phyloP scores from a whole-genome alignment of 2,329 filamentous ascomycete species.

The Tolypocladium endophyticum region DNA sequence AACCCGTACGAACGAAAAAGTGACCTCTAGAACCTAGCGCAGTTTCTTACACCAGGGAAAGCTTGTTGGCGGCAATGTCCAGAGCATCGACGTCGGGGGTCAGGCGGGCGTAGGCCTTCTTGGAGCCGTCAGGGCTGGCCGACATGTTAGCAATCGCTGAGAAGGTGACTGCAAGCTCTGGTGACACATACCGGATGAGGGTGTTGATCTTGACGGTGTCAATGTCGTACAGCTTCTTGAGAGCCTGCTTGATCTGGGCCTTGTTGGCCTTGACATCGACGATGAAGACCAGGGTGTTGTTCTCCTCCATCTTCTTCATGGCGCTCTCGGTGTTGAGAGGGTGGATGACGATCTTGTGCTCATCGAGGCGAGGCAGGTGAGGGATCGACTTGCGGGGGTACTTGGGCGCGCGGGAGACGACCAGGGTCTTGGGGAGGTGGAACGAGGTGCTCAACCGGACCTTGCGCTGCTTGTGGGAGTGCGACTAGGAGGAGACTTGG shows the following conservation, averaged over 20 bases:
- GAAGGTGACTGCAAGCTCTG: too few species aligned
- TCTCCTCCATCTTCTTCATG: slow-evolving; percentile 99
- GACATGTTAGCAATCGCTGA: background rate
- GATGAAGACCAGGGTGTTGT: slow-evolving; percentile 99
- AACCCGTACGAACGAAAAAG: slow-evolving; percentile 27
- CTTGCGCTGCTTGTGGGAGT: slow-evolving; percentile 79
- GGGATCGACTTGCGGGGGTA: slow-evolving; percentile 95
- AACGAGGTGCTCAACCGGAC: slow-evolving; percentile 88
- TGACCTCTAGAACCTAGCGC: slow-evolving; percentile 4
- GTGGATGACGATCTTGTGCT: slow-evolving; percentile 96
- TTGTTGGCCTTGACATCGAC: slow-evolving; percentile 98
- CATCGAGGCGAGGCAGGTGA: slow-evolving; percentile 83
- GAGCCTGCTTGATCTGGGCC: slow-evolving; percentile 94
- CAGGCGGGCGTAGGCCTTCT: slow-evolving; percentile 97
- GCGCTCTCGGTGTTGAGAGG: slow-evolving; percentile 99
- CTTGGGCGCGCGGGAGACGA: slow-evolving; percentile 82
- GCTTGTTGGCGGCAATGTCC: slow-evolving; percentile 98
- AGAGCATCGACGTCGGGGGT: slow-evolving; percentile 96
- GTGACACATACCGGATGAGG: slow-evolving; percentile 67
- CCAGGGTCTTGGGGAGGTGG: slow-evolving; percentile 94
- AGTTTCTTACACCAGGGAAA: slow-evolving; percentile 85
- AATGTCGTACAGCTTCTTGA: slow-evolving; percentile 99
- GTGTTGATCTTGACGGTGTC: slow-evolving; percentile 99
- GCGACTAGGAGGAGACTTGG: slow-evolving; percentile 24
- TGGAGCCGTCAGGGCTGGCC: slow-evolving; percentile 73